These are phyloP conservation scores for Periconia sp. DNA, from an alignment of 2,329 filamentous ascomycete genomes.

Conservation along the genomic window DNA sequence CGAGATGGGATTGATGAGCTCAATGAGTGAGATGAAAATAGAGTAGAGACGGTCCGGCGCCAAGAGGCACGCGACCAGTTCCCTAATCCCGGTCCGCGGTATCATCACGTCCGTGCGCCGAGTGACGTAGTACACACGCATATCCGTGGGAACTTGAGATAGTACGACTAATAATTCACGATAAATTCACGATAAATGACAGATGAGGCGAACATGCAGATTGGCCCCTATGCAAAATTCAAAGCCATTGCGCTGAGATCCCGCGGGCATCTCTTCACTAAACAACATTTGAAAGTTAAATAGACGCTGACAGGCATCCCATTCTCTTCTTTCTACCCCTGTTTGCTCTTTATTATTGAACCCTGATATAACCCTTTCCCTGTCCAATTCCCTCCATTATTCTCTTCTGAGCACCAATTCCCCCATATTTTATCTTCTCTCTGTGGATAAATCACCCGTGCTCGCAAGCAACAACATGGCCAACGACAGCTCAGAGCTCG, in stretches of 20 bases:
- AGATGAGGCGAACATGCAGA: too few relatives aligned
- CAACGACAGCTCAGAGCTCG: conserved; percentile 27
- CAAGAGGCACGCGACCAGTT: conserved; percentile 1
- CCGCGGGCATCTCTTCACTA: too few relatives aligned
- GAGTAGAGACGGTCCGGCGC: neutral
- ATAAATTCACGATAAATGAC: too few relatives aligned
- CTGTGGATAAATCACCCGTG: neutral
- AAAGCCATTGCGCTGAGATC: too few relatives aligned
- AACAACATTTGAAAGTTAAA: too few relatives aligned
- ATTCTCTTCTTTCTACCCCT: too few relatives aligned
- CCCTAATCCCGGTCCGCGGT: conserved; percentile 6
- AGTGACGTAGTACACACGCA: conserved; percentile 6
- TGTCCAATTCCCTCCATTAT: too few relatives aligned
- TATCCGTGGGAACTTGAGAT: neutral
- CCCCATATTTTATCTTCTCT: neutral
- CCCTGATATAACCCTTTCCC: too few relatives aligned
- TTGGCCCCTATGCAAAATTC: neutral
- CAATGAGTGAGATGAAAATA: neutral
- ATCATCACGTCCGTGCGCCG: conserved; percentile 1
- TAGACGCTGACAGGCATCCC: too few relatives aligned
- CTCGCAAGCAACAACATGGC: conserved; percentile 16
- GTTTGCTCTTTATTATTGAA: too few relatives aligned
- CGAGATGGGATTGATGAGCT: neutral
- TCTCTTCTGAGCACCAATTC: too few relatives aligned
- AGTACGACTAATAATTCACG: too few relatives aligned